phyloP scores from a whole-genome alignment of 2,329 filamentous ascomycete species.

The Raffaelea albimanens region DNA sequence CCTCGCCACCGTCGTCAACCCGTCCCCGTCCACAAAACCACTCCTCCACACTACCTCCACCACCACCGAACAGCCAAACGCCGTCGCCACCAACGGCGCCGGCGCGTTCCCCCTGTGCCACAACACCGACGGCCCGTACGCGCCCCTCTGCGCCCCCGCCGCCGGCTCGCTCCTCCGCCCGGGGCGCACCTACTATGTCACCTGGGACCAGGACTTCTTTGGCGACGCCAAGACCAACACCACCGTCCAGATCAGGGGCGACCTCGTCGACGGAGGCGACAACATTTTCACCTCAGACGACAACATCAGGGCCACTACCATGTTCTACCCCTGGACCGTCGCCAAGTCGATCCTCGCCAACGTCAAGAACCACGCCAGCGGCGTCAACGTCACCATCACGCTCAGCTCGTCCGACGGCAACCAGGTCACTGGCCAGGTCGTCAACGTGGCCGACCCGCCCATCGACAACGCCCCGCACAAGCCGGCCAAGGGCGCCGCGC shows the following conservation, averaged over 20 bases:
- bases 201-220: constrained; percentile 47
- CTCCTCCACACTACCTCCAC: constrained; percentile 24
- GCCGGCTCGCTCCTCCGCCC: constrained; percentile 32
- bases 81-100: constrained; percentile 31
- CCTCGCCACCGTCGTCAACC: constrained; percentile 29
- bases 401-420: constrained; percentile 12
- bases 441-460: constrained; percentile 29
- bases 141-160: constrained; percentile 43
- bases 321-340: constrained; percentile 38
- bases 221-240: constrained; percentile 25
- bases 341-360: constrained; percentile 26
- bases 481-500: constrained; percentile 26
- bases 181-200: constrained; percentile 43
- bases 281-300: constrained; percentile 22
- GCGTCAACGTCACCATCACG: constrained; percentile 37
- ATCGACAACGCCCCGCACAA: constrained; percentile 21
- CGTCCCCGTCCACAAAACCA: constrained; percentile 25
- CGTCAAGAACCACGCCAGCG: constrained; percentile 24
- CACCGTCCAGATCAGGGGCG: constrained; percentile 25
- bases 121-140: constrained; percentile 35
- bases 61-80: constrained; percentile 30
- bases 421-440: constrained; percentile 28
- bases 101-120: constrained; percentile 42
- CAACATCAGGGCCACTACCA: constrained; percentile 25
- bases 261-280: constrained; percentile 29